A percentile compares a stretch with the other conserved stretches of the same genome.
phyloP scores from a whole-genome alignment of 345 rosid genomes.

The Citrus sp. region DNA sequence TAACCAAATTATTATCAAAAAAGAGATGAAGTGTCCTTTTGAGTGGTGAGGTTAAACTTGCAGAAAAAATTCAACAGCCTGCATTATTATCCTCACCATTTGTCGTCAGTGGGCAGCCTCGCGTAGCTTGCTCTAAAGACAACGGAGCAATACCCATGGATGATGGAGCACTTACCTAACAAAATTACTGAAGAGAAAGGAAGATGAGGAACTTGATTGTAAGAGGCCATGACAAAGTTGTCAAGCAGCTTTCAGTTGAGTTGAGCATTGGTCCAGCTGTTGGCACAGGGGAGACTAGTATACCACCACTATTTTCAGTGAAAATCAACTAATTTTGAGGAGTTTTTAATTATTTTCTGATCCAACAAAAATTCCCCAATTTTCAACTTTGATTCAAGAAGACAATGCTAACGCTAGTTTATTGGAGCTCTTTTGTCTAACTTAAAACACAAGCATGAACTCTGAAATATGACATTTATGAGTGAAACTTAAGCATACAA shows the following conservation, averaged over 20 bases:
- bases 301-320: background rate
- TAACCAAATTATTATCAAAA: background rate
- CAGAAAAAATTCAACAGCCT: background rate
- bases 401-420: slow-evolving; percentile 14
- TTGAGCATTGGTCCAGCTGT: background rate
- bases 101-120: background rate
- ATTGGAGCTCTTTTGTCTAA: slow-evolving; percentile 19
- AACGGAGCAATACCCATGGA: background rate
- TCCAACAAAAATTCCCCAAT: background rate
- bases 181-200: background rate
- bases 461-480: background rate
- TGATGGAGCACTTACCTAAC: background rate
- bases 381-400: background rate
- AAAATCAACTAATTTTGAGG: background rate
- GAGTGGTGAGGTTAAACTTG: background rate
- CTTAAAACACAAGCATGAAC: slow-evolving; percentile 10
- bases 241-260: background rate
- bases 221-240: background rate
- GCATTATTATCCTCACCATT: background rate
- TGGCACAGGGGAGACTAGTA: background rate
- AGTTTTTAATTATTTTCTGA: background rate
- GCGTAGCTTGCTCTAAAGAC: background rate
- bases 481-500: slow-evolving; percentile 36
- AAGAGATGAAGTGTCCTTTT: background rate
- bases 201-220: background rate